phyloP scores from a whole-genome alignment of 257 asterid genomes.

The Solanum piurae region DNA sequence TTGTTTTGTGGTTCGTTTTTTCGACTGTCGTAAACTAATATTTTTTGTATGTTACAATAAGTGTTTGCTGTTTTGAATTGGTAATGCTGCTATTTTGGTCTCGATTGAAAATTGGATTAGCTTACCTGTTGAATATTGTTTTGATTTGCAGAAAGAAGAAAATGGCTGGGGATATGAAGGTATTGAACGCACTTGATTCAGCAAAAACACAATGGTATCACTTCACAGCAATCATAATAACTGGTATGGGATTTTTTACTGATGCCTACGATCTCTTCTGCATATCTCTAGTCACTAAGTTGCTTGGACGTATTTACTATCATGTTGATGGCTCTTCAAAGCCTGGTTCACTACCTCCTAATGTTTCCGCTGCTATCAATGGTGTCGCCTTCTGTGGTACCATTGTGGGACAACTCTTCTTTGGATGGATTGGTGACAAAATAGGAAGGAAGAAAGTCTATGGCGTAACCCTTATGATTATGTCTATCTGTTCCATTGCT shows the following conservation, averaged over 20 bases:
- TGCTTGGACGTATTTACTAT: conserved; percentile 60
- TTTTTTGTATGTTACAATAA: too few relatives aligned
- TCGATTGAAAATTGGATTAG: not conserved
- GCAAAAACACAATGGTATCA: conserved; percentile 67
- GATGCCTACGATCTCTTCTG: conserved; percentile 58
- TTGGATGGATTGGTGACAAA: conserved; percentile 59
- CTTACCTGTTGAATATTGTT: not conserved
- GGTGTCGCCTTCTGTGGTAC: conserved; percentile 60
- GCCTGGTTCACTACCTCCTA: conserved; percentile 53
- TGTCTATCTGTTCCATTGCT: conserved; percentile 37
- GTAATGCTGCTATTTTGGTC: too few relatives aligned
- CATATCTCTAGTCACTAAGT: conserved; percentile 52
- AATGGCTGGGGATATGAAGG: conserved; percentile 32
- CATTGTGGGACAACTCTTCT: conserved; percentile 50
- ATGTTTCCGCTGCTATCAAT: conserved; percentile 43
- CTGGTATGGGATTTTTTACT: conserved; percentile 75
- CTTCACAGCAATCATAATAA: conserved; percentile 47
- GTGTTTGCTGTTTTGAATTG: not conserved
- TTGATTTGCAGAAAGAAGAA: not conserved
- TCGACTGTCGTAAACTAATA: too few relatives aligned
- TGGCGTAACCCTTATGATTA: conserved; percentile 43
- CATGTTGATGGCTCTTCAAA: conserved; percentile 30
- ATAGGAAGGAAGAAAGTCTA: conserved; percentile 48
- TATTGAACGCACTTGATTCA: conserved; percentile 38
- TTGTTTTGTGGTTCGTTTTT: too few relatives aligned